Evolutionary conservation across 441 rosid species (phyloP).

Genomic region (Capsella rubella): DNA sequence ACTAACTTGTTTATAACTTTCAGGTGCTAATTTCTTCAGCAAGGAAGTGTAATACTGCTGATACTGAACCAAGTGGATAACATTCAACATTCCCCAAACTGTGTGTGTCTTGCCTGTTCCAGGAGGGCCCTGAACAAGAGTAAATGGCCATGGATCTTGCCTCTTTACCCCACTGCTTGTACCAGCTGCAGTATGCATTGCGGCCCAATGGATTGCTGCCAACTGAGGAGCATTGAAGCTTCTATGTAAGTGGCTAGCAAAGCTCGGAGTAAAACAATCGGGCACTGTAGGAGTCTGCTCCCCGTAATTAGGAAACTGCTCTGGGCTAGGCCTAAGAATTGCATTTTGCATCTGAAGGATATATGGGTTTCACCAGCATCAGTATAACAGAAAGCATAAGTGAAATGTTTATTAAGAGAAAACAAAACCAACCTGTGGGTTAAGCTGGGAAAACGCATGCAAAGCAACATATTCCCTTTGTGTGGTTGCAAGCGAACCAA

Average conservation of each 20-base stretch:
- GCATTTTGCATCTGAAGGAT: constrained; percentile 89
- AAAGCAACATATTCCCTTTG: constrained; percentile 98
- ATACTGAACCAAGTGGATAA: constrained; percentile 97
- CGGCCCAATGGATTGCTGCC: constrained; percentile 98
- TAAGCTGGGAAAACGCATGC: constrained; percentile 97
- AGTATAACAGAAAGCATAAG: constrained; percentile 26
- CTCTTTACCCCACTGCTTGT: constrained; percentile 86
- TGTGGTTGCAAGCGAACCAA: constrained; percentile 98
- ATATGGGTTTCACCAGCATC: constrained; percentile 32
- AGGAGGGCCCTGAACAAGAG: constrained; percentile 99
- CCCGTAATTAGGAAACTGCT: constrained; percentile 93
- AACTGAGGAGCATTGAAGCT: constrained; percentile 94
- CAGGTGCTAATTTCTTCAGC: constrained; percentile 97
- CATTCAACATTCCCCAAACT: constrained; percentile 99
- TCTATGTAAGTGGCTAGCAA: constrained; percentile 78
- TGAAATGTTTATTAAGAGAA: not conserved
- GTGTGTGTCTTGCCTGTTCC: constrained; percentile 99
- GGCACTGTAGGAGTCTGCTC: constrained; percentile 93
- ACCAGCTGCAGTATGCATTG: constrained; percentile 99
- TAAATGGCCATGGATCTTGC: constrained; percentile 99
- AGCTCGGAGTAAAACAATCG: constrained; percentile 92
- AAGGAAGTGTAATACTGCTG: constrained; percentile 97
- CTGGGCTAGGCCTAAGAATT: constrained; percentile 93
- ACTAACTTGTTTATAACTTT: constrained; percentile 85
- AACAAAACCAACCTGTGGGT: constrained; percentile 72